Evolutionary conservation across 176 grass and related monocot genomes (phyloP), one percentile per base, ranked within the genome.

Genomic region (Bothriochloa decipiens): DNA sequence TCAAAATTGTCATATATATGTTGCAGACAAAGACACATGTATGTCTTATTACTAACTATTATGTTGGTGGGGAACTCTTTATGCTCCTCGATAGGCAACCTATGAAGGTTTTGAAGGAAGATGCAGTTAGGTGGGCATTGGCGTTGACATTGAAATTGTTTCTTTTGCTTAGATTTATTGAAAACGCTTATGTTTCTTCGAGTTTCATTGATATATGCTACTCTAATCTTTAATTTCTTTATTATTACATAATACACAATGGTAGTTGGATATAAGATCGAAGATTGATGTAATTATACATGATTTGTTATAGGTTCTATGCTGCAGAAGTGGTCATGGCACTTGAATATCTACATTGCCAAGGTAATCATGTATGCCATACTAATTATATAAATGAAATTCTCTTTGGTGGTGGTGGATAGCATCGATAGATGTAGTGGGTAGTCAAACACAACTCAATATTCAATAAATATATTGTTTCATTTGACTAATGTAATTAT

Each of bases 261-360:
- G 28, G 28, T 65, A 69, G 4, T 69, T 69, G 27, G 70, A 47
- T 62, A 11, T 2, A 60, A 60, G 57, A 60, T 15, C 47, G 4
- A 52, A n/a, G 28, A 68, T 65, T 67, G 12, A 33, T 79, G 77
- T 71, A 78, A 5, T 82, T 40, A 35, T 53, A 53, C 26, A 86
- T 88, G 40, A 52, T 85, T 42, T 9, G 29, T 26, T 70, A 39
- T 75, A 97, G 95, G 82, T 98, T 98, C 82, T 98, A 90, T 85
- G 92, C 92, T 84, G 91, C 95, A 74, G 92, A 98, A 87, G 95
- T 98, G 58, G 85, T 98, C 40, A 57, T 88, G 36, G 92, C 92
- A 88, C 95, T 98, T 28, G 95, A 98, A 75, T 98, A 98, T 57
- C 89, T 98, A 42, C 95, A 98, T 66, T 98, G 95, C 70, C 95